Conservation (phyloP, 352 stramenopile species). For the Peronospora farinosa region DNA sequence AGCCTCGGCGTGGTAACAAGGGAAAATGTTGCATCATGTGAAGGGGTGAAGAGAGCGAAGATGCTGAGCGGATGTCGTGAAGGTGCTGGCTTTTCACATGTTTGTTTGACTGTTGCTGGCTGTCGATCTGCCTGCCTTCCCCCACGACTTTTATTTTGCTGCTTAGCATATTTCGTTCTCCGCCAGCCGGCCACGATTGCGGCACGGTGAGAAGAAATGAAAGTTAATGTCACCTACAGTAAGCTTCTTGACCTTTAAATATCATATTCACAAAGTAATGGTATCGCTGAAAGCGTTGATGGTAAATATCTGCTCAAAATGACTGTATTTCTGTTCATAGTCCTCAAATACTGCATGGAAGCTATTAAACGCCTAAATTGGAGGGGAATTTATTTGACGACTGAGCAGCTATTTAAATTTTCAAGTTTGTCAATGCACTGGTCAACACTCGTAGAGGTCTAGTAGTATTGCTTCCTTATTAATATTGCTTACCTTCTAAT, state of each 20-base stretch:
- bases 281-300: too few relatives aligned
- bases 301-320: too few relatives aligned
- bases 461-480: too few relatives aligned
- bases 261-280: constrained; percentile 23
- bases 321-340: too few relatives aligned
- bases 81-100: neutral
- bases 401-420: too few relatives aligned
- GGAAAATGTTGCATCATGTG: constrained; percentile 84
- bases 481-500: too few relatives aligned
- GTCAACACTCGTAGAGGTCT: too few relatives aligned
- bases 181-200: constrained; percentile 6
- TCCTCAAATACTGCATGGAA: too few relatives aligned
- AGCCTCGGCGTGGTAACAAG: constrained; percentile 65
- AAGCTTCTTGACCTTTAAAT: constrained; percentile 11
- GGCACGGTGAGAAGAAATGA: constrained; percentile 9
- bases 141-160: constrained; percentile 30
- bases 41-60: constrained; percentile 18
- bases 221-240: constrained; percentile 13
- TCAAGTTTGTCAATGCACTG: too few relatives aligned
- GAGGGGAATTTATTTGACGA: too few relatives aligned
- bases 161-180: constrained; percentile 21
- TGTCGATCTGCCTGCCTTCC: constrained; percentile 3
- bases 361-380: too few relatives aligned
- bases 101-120: constrained; percentile 8
- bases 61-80: constrained; percentile 1